These are phyloP conservation scores for Tilletia caries DNA, from an alignment of 1,284 basidiomycete species.

Conservation along the genomic window DNA sequence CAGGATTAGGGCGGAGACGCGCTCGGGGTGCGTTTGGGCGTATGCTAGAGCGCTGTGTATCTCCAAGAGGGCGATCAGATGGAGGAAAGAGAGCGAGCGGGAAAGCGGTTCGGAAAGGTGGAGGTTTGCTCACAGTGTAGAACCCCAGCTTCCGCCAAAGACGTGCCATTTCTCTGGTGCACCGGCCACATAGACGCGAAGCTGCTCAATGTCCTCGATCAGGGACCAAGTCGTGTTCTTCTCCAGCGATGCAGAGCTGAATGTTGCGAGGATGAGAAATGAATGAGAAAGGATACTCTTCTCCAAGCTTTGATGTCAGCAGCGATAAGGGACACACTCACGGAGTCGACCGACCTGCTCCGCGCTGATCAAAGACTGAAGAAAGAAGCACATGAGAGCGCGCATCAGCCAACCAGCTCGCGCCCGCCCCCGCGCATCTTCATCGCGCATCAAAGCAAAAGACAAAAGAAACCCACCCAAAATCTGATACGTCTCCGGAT, in stretches of 20 bases:
- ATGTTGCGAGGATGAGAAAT: background rate
- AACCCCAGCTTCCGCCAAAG: conserved; percentile 65
- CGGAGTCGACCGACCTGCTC: conserved; percentile 77
- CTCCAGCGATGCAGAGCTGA: conserved; percentile 63
- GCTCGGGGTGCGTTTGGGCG: conserved; percentile 77
- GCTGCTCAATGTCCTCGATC: conserved; percentile 79
- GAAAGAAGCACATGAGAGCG: background rate
- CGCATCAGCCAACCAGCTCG: no score
- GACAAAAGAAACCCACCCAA: conserved; percentile 17
- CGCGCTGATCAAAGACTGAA: conserved; percentile 60
- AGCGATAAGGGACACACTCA: conserved; percentile 54
- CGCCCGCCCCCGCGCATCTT: no score
- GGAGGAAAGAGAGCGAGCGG: background rate
- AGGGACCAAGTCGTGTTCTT: conserved; percentile 95
- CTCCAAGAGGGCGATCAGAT: background rate
- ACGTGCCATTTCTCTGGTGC: conserved; percentile 50
- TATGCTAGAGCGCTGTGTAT: conserved; percentile 65
- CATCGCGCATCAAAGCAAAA: no score
- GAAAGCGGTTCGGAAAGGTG: no score
- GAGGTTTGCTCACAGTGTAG: conserved; percentile 63
- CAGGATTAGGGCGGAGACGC: conserved; percentile 75
- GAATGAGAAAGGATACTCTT: no score
- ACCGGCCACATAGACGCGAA: conserved; percentile 65
- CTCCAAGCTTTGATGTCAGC: no score
- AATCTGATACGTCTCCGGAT: conserved; percentile 44